Percentiles rank a stretch among this genome's conserved stretches.
These are phyloP conservation scores for Silybum marianum DNA, from an alignment of 129 eudicot species.

Conservation along the genomic window DNA sequence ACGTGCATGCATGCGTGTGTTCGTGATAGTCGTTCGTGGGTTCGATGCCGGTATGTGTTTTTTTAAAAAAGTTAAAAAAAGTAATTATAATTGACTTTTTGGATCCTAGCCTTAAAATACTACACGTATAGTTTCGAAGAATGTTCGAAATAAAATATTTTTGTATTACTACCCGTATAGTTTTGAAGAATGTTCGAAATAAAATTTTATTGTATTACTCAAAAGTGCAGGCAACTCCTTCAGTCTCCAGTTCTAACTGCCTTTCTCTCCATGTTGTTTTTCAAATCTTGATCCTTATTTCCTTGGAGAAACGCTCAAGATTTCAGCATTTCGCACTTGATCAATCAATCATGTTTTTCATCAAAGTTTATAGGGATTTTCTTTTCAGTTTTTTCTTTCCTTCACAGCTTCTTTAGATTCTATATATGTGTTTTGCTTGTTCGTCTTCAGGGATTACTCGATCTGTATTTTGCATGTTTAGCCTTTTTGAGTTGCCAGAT, in stretches of 20 bases:
- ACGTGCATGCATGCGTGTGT: too few relatives aligned
- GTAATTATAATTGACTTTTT: too few relatives aligned
- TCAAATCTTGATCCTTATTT: background rate
- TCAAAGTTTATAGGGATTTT: background rate
- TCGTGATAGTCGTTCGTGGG: too few relatives aligned
- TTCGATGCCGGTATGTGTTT: too few relatives aligned
- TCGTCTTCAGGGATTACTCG: background rate
- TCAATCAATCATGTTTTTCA: background rate
- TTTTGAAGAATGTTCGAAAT: background rate
- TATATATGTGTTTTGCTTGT: background rate
- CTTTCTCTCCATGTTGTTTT: background rate
- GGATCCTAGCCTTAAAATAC: too few relatives aligned
- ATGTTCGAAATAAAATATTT: too few relatives aligned
- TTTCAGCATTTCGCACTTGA: background rate
- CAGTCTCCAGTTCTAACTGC: background rate
- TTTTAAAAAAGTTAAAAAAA: too few relatives aligned
- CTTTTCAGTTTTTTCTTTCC: background rate
- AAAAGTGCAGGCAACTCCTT: background rate
- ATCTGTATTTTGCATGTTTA: background rate
- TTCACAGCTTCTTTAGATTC: background rate
- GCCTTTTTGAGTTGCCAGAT: constrained; percentile 5
- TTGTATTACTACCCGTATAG: too few relatives aligned
- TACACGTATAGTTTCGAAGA: too few relatives aligned
- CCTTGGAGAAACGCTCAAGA: background rate
- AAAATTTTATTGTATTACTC: background rate